Percentiles rank a stretch among this genome's conserved stretches.
Conservation (phyloP, 257 asterid genomes). For the Petunia secreta region DNA sequence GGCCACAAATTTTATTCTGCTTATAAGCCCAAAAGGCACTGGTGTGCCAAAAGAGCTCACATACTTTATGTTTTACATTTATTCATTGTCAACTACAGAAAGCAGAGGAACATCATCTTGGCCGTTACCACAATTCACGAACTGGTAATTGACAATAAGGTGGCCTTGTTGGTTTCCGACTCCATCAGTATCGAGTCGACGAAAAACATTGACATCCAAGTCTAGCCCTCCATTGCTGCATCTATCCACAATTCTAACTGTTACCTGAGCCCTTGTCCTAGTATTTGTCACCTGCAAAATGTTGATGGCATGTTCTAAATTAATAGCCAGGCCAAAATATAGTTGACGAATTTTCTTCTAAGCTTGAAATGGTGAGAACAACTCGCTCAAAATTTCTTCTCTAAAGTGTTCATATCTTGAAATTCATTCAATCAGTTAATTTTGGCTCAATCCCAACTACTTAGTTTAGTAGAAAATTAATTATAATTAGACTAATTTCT, state of each 20-base stretch:
- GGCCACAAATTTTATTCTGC: not conserved
- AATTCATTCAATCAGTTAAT: not conserved
- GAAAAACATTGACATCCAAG: slow-evolving; percentile 34
- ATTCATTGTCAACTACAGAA: not conserved
- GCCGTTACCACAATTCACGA: slow-evolving; percentile 31
- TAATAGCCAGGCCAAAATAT: not conserved
- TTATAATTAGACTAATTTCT: no score
- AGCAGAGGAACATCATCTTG: slow-evolving; percentile 24
- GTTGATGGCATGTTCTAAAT: not conserved
- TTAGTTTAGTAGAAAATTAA: no score
- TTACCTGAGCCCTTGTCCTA: slow-evolving; percentile 28
- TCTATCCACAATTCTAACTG: slow-evolving; percentile 39
- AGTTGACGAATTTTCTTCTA: not conserved
- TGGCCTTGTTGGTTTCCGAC: slow-evolving; percentile 30
- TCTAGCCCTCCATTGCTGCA: slow-evolving; percentile 43
- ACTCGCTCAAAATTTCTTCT: not conserved
- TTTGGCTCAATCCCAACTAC: no score
- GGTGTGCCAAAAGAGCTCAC: not conserved
- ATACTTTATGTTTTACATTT: not conserved
- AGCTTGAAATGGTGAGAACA: not conserved
- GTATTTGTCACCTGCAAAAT: slow-evolving; percentile 38
- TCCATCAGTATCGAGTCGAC: slow-evolving; percentile 29
- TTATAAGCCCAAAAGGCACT: not conserved
- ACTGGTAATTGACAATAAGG: slow-evolving; percentile 37
- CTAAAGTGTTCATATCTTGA: not conserved